These are phyloP conservation scores for Dalbergia oliveri DNA, from an alignment of 306 rosid species.

Conservation along the genomic window DNA sequence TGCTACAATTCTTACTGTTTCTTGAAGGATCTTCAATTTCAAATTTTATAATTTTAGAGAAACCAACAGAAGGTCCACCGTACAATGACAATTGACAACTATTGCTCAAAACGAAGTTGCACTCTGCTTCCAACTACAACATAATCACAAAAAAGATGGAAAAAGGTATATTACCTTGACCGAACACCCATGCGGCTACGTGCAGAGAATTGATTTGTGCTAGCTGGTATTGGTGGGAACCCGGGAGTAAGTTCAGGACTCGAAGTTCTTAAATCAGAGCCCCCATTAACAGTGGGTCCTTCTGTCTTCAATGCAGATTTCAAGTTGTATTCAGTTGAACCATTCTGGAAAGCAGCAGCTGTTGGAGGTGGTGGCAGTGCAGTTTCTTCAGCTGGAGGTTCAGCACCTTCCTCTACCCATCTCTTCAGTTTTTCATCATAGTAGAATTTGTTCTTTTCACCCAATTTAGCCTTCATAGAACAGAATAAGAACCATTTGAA, in stretches of 20 bases:
- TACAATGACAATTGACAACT: slow-evolving; percentile 11
- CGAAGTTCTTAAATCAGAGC: slow-evolving; percentile 50
- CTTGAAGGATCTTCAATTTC: slow-evolving; percentile 7
- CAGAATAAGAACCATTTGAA: slow-evolving; percentile 42
- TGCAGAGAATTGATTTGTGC: slow-evolving; percentile 80
- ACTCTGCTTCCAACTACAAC: not conserved
- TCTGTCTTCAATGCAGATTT: slow-evolving; percentile 74
- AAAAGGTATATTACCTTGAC: slow-evolving; percentile 65
- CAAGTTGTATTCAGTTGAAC: slow-evolving; percentile 72
- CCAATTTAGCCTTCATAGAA: slow-evolving; percentile 82
- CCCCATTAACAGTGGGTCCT: slow-evolving; percentile 55
- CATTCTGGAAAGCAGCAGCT: slow-evolving; percentile 75
- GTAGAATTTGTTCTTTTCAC: slow-evolving; percentile 86
- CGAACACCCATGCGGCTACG: slow-evolving; percentile 84
- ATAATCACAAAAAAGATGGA: not conserved
- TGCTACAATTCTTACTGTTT: slow-evolving; percentile 20
- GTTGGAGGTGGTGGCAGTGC: slow-evolving; percentile 85
- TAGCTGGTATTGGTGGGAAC: slow-evolving; percentile 83
- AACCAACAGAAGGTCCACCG: not conserved
- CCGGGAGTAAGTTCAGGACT: slow-evolving; percentile 66
- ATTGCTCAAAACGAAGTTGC: slow-evolving; percentile 5
- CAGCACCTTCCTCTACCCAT: slow-evolving; percentile 93
- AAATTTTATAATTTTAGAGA: slow-evolving; percentile 17
- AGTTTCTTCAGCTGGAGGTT: slow-evolving; percentile 78
- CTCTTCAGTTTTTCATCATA: slow-evolving; percentile 90